Conservation (phyloP, 106 monocot genomes). For the Agapanthus africanus region DNA sequence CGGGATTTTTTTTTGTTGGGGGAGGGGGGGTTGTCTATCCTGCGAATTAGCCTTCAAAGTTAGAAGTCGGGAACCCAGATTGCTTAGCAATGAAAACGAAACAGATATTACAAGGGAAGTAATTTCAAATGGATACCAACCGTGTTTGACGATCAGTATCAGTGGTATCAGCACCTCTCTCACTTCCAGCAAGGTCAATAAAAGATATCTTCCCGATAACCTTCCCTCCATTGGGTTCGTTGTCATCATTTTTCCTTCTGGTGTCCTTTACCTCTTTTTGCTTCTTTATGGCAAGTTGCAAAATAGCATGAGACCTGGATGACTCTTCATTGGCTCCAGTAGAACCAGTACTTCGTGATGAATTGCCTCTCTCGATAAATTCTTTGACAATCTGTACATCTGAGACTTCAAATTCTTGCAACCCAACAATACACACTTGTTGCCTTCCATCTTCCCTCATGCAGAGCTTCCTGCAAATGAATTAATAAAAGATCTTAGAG, state of each 20-base stretch:
- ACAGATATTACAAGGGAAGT: constrained; percentile 1
- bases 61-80: too few species aligned
- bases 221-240: constrained; percentile 47
- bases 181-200: constrained; percentile 98
- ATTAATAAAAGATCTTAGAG: neutral
- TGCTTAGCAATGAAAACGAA: neutral
- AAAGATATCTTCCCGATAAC: constrained; percentile 92
- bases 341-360: constrained; percentile 85
- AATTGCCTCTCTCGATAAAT: constrained; percentile 94
- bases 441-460: constrained; percentile 98
- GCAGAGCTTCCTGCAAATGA: constrained; percentile 56
- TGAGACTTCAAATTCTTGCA: constrained; percentile 94
- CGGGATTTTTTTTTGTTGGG: too few species aligned
- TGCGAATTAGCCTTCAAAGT: too few species aligned
- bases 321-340: constrained; percentile 99
- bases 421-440: constrained; percentile 96
- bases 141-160: constrained; percentile 97
- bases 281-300: constrained; percentile 88
- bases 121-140: constrained; percentile 23
- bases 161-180: constrained; percentile 97
- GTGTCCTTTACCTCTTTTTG: constrained; percentile 47
- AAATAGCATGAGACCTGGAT: constrained; percentile 89
- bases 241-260: constrained; percentile 27
- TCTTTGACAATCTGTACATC: constrained; percentile 90
- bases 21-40: too few species aligned